Evolutionary conservation across 805 yeast species (phyloP).

Genomic region (Cyberlindnera xylosilytica): DNA sequence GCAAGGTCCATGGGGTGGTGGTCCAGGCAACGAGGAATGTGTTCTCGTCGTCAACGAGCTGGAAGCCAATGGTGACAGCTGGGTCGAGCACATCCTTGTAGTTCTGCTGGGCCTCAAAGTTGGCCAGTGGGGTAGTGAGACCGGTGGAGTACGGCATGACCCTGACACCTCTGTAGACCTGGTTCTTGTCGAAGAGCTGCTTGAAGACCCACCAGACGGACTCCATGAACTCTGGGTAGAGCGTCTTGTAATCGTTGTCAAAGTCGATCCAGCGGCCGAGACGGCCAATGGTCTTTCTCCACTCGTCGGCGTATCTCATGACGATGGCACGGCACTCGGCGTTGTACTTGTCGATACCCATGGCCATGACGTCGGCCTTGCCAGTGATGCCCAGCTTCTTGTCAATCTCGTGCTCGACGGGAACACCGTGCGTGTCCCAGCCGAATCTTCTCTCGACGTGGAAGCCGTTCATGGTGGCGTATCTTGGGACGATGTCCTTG

Average conservation of each 20-base stretch:
- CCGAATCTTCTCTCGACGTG: constrained; percentile 97
- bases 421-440: constrained; percentile 99
- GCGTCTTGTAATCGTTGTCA: constrained; percentile 96
- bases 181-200: constrained; percentile 77
- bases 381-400: constrained; percentile 91
- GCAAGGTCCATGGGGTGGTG: constrained; percentile 99
- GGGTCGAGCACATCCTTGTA: constrained; percentile 98
- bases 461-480: constrained; percentile 96
- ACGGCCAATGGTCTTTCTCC: constrained; percentile 92
- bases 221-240: constrained; percentile 96
- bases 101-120: constrained; percentile 97
- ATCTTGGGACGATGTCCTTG: constrained; percentile 95
- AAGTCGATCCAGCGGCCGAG: constrained; percentile 99
- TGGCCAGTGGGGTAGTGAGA: constrained; percentile 91
- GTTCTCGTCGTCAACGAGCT: constrained; percentile 72
- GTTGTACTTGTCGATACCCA: constrained; percentile 94
- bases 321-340: constrained; percentile 95
- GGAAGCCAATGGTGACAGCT: constrained; percentile 90
- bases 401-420: constrained; percentile 98
- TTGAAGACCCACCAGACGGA: constrained; percentile 99
- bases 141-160: constrained; percentile 99
- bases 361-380: constrained; percentile 88
- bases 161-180: constrained; percentile 91
- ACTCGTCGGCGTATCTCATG: constrained; percentile 93
- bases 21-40: constrained; percentile 96